These are phyloP conservation scores for Cardamine occulta DNA, from an alignment of 345 rosid species.

Conservation along the genomic window DNA sequence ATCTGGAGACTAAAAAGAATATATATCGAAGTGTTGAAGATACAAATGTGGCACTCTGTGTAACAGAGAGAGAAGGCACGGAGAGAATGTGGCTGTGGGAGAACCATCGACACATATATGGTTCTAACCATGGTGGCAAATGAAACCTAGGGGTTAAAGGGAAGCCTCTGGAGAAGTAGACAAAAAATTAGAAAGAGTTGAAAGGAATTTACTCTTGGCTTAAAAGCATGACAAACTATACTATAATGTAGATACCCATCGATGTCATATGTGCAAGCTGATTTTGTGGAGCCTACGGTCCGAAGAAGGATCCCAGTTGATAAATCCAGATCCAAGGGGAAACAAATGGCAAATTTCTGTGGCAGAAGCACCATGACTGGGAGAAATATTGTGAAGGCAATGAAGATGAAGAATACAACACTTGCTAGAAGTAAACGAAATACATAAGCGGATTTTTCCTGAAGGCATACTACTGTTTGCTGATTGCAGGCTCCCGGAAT, in stretches of 20 bases:
- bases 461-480: slow-evolving; percentile 89
- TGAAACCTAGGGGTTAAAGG: slow-evolving; percentile 76
- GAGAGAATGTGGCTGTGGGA: slow-evolving; percentile 94
- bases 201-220: not conserved
- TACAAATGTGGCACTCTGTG: slow-evolving; percentile 66
- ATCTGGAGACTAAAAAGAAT: not conserved
- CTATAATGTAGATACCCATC: slow-evolving; percentile 53
- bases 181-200: slow-evolving; percentile 1
- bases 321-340: slow-evolving; percentile 84
- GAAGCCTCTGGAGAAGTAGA: slow-evolving; percentile 73
- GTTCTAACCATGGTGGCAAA: slow-evolving; percentile 91
- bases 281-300: slow-evolving; percentile 83
- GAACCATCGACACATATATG: slow-evolving; percentile 88
- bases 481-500: slow-evolving; percentile 58
- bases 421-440: slow-evolving; percentile 74
- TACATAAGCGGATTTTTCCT: slow-evolving; percentile 84
- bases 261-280: slow-evolving; percentile 86
- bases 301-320: slow-evolving; percentile 84
- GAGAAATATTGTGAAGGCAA: slow-evolving; percentile 92
- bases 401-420: slow-evolving; percentile 81
- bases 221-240: not conserved
- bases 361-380: slow-evolving; percentile 94
- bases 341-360: slow-evolving; percentile 92
- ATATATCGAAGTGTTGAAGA: not conserved
- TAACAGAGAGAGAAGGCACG: slow-evolving; percentile 76